Base-by-base conservation (phyloP, 2,329 filamentous ascomycete species). In the Colletotrichum caudatum region DNA sequence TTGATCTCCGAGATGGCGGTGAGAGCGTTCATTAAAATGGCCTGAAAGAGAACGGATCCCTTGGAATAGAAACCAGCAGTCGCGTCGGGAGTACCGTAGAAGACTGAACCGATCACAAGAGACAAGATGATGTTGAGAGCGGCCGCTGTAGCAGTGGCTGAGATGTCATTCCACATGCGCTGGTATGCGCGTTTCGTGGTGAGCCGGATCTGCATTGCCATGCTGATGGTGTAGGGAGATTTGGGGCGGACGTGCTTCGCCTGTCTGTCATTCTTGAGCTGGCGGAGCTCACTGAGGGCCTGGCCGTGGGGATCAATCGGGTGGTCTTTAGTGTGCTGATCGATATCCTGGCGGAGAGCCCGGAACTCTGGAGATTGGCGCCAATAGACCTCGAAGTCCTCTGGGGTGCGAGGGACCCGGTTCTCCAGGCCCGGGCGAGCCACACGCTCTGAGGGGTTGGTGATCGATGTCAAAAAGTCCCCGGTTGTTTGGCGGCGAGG, bases 391-490 rank as follows among this genome's bases (percentile, higher is more conserved):
- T 86, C 91, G 75, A 94, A 94, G 1, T 93, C 92, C 57, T 93
- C 91, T 0, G 92, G 85, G 0, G 91, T 93, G 3, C 90, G 85
- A 0, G 92, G 92, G 0, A 91, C 89, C 59, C 82, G 83, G 67
- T 84, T 80, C 75, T 93, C 90, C 80, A 87, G 90, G 0, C 91
- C 91, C 8, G 84, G 76, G 1, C 84, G 83, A 0, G 87, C 80
- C 57, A 82, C 81, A 39, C 91, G 85, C 79, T 93, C 91, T 0
- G 81, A 78, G 0, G 90, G 89, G 75, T 91, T 91, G 0, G 91
- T 93, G 35, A 93, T 82, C 0, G 89, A 90, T 0, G 91, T 93
- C 14, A 93, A 81, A 76, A 93, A 93, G 75, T 93, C 92, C 2
- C 87, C 89, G 0, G 88, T 91, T 0, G 91, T 93, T 77, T 93